A percentile compares a stretch with the other conserved stretches of the same genome.
These are phyloP conservation scores for Xerocomus amazonicus DNA, from an alignment of 1,284 basidiomycete genomes.

Conservation along the genomic window DNA sequence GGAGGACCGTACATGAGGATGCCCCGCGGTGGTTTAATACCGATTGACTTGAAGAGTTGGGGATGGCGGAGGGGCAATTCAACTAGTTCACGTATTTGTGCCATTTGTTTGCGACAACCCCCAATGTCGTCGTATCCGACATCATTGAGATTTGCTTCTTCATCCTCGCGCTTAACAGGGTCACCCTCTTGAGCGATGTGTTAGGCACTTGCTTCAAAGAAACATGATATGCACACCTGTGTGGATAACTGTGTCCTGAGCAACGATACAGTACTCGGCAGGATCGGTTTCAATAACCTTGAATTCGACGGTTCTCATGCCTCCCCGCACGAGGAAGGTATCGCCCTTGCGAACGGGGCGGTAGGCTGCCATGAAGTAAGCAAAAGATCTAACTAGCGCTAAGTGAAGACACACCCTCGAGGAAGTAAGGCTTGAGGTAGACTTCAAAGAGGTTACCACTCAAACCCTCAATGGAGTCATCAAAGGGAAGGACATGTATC, in stretches of 20 bases:
- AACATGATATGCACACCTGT: slow-evolving; percentile 50
- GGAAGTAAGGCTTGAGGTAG: slow-evolving; percentile 98
- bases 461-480: slow-evolving; percentile 96
- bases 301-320: slow-evolving; percentile 98
- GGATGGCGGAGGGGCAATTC: slow-evolving; percentile 97
- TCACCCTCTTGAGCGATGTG: slow-evolving; percentile 75
- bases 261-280: slow-evolving; percentile 94
- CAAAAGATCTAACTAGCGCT: neutral
- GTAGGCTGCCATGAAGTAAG: slow-evolving; percentile 60
- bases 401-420: slow-evolving; percentile 67
- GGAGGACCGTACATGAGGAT: slow-evolving; percentile 96
- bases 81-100: slow-evolving; percentile 98
- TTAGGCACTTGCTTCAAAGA: slow-evolving; percentile 10
- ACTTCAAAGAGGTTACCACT: slow-evolving; percentile 99
- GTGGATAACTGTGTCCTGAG: slow-evolving; percentile 95
- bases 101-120: slow-evolving; percentile 99
- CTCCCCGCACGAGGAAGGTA: slow-evolving; percentile 98
- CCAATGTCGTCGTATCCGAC: slow-evolving; percentile 99
- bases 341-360: slow-evolving; percentile 95
- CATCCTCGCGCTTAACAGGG: slow-evolving; percentile 97
- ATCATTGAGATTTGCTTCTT: slow-evolving; percentile 94
- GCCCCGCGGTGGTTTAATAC: slow-evolving; percentile 99
- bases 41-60: slow-evolving; percentile 99
- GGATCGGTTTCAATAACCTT: slow-evolving; percentile 97
- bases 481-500: slow-evolving; percentile 95